phyloP scores from a whole-genome alignment of 495 filamentous ascomycete genomes.

The Penicillium samsonianum region DNA sequence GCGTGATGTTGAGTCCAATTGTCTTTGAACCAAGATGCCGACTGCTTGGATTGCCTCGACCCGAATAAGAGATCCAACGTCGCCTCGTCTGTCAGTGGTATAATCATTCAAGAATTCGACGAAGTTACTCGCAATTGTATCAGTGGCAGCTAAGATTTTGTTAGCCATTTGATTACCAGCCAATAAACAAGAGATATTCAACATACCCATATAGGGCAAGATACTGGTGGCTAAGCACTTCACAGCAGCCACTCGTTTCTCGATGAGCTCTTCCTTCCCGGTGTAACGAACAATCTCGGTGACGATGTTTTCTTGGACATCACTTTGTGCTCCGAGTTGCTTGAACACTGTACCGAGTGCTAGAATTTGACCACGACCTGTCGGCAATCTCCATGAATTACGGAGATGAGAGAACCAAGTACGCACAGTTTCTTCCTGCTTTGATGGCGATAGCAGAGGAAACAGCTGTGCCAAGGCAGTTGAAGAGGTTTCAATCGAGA shows the following conservation, averaged over 20 bases:
- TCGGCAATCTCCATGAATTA: conserved; percentile 40
- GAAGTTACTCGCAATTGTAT: conserved; percentile 37
- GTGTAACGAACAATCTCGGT: conserved; percentile 39
- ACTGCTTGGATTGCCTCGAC: conserved; percentile 72
- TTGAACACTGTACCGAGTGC: conserved; percentile 45
- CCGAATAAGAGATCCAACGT: conserved; percentile 82
- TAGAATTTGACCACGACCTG: conserved; percentile 48
- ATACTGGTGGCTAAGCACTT: conserved; percentile 56
- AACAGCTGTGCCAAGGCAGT: conserved; percentile 46
- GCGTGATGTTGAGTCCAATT: conserved; percentile 9
- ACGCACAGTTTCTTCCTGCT: conserved; percentile 37
- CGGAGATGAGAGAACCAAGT: conserved; percentile 43
- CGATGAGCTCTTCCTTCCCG: conserved; percentile 51
- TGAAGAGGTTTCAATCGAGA: conserved; percentile 50
- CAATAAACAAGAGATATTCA: not conserved
- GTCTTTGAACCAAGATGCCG: conserved; percentile 34
- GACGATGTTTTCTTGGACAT: conserved; percentile 30
- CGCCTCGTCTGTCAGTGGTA: conserved; percentile 79
- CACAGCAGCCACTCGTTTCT: conserved; percentile 60
- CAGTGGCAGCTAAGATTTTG: conserved; percentile 23
- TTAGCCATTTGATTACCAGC: conserved; percentile 17
- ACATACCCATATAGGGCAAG: conserved; percentile 44
- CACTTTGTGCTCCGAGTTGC: conserved; percentile 25
- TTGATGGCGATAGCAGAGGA: conserved; percentile 34
- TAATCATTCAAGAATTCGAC: conserved; percentile 75